Base-by-base conservation (phyloP, 1,284 basidiomycete genomes). In the Wallemia mellicola region DNA sequence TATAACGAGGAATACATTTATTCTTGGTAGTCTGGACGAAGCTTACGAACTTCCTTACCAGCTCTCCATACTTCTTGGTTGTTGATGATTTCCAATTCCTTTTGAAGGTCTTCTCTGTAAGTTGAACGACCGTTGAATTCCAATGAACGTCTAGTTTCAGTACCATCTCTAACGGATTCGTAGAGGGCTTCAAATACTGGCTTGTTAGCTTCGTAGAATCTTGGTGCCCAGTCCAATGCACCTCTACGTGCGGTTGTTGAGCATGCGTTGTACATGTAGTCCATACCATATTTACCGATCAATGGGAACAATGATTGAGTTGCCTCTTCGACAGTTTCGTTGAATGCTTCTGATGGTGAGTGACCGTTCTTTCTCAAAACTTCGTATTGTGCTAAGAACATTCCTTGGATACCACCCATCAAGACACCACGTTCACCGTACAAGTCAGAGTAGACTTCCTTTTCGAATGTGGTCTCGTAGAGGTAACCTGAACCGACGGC, bases 351-450 rank as follows among this genome's bases (percentile, higher is more conserved):
- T 55, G 91, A 95, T 62, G 92, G 94, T 19, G 80, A 77, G 79
- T 98, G 92, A 63, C 94, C 94, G 73, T 99, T 98, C 71, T 84
- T 86, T 69, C 92, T 87, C 69, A 99, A 86, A 63, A 96, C 85
- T 76, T 96, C 83, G 81, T 99, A 99, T 74, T 98, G 89, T 59
- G 92, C 92, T 68, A 89, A 78, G 85, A 99, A 98, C 71, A 99
- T 81, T 67, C 92, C 94, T 82, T 99, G 89, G 71, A 98, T 96
- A 72, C 83, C 92, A 69, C 92, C 92, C 92, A 96, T 96, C 68
- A 98, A 80, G 69, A 95, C 91, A 79, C 94, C 94, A 77, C 92
- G 91, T 78, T 99, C 94, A 73, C 94, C 94, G 73, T 94, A 98
- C 63, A 99, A 77, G 73, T 98, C 94, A 61, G 94, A 98, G 80